These are phyloP conservation scores for Rhizopogon sp. DNA, from an alignment of 768 basidiomycete species.

Conservation along the genomic window DNA sequence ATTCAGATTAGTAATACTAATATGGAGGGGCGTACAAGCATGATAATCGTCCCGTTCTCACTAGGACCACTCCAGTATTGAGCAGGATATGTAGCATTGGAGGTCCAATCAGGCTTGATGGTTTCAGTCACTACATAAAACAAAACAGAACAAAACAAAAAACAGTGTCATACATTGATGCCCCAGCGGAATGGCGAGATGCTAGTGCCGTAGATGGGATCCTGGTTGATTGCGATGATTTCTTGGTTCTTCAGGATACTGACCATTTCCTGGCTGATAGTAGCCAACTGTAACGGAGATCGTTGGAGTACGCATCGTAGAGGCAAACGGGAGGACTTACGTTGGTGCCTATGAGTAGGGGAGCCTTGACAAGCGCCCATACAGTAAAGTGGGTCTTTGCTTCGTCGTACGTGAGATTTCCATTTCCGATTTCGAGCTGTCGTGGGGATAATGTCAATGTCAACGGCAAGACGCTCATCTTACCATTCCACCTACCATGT, in stretches of 20 bases:
- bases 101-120: slow-evolving; percentile 30
- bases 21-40: slow-evolving; percentile 43
- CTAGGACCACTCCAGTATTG: slow-evolving; percentile 66
- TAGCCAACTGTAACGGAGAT: slow-evolving; percentile 31
- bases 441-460: slow-evolving; percentile 3
- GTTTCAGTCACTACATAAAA: slow-evolving; percentile 1
- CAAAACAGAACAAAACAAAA: neutral
- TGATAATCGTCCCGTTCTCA: slow-evolving; percentile 58
- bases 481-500: slow-evolving; percentile 41
- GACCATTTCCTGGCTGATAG: slow-evolving; percentile 44
- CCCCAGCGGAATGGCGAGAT: slow-evolving; percentile 70
- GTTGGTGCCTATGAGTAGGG: slow-evolving; percentile 57
- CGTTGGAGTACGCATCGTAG: neutral
- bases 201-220: slow-evolving; percentile 53
- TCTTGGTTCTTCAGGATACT: slow-evolving; percentile 56
- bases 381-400: slow-evolving; percentile 65
- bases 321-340: slow-evolving; percentile 27
- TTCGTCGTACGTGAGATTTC: slow-evolving; percentile 55
- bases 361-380: slow-evolving; percentile 67
- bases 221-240: slow-evolving; percentile 64
- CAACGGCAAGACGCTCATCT: neutral
- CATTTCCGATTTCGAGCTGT: slow-evolving; percentile 62
- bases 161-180: slow-evolving; percentile 41
- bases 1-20: neutral
- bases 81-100: slow-evolving; percentile 44